Conservation (phyloP, 2,329 filamentous ascomycete genomes). For the Xylaria sp. region DNA sequence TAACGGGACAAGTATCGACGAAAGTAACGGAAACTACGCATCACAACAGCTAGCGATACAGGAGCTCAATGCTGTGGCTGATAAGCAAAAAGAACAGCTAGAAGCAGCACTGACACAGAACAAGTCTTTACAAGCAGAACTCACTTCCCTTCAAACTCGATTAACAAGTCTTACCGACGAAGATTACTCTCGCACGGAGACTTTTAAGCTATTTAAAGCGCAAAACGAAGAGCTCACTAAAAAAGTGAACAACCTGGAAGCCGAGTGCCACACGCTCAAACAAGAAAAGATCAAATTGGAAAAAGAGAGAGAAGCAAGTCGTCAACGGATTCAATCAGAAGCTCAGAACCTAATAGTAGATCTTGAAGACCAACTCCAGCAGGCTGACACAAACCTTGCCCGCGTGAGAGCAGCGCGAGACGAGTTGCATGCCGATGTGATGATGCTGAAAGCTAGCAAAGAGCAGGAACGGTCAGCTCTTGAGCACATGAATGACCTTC, state of each 20-base stretch:
- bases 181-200: slow-evolving; percentile 88
- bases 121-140: slow-evolving; percentile 74
- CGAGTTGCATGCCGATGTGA: slow-evolving; percentile 81
- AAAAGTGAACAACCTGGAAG: slow-evolving; percentile 88
- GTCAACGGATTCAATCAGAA: slow-evolving; percentile 81
- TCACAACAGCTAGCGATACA: slow-evolving; percentile 78
- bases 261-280: slow-evolving; percentile 80
- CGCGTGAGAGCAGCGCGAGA: slow-evolving; percentile 85
- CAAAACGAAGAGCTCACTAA: slow-evolving; percentile 94
- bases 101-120: slow-evolving; percentile 80
- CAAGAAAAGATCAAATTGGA: slow-evolving; percentile 86
- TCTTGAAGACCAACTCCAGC: slow-evolving; percentile 79
- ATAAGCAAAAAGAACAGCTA: slow-evolving; percentile 88
- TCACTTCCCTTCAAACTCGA: slow-evolving; percentile 72
- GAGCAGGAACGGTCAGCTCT: slow-evolving; percentile 74
- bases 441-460: slow-evolving; percentile 77
- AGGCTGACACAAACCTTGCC: slow-evolving; percentile 82
- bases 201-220: slow-evolving; percentile 89
- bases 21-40: slow-evolving; percentile 61
- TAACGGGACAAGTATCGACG: slow-evolving; percentile 62
- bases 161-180: slow-evolving; percentile 82
- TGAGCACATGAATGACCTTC: slow-evolving; percentile 79
- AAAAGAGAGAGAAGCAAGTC: slow-evolving; percentile 82
- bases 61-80: slow-evolving; percentile 75
- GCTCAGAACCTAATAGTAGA: slow-evolving; percentile 74